Evolutionary conservation across 495 filamentous ascomycete genomes (phyloP), one percentile per base, ranked within the genome.

Genomic region (Clavariopsis aquatica): DNA sequence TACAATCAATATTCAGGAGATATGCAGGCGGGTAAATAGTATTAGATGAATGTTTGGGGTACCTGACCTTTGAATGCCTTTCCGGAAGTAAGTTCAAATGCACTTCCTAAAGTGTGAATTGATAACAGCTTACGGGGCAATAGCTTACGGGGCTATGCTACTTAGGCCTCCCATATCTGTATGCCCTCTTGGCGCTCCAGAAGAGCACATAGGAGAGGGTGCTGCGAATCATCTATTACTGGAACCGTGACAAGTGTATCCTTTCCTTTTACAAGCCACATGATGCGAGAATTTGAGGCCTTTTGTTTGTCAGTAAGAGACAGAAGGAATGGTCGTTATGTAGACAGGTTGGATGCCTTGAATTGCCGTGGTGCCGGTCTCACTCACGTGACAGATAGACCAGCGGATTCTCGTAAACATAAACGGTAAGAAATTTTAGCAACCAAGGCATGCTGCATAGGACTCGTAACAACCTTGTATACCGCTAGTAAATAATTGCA

Each of bases 1-100:
- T 43, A 43, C 38, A 43, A 43, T 43, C n/a, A 43, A 43, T 43
- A 43, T 43, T 43, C 38, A 43, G 38, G 38, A 43, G 38, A 34
- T 6, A 34, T 43, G 38, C 38, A 43, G 13, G 38, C 38, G 38
- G 38, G 8, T 43, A 43, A 43, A 10, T 43, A 43, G 38, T 9
- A 10, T 43, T 43, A 43, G 38, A 43, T 43, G 38, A 43, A 43
- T 10, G 13, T 43, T 43, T n/a, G 13, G 38, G 38, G 38, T 43
- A 17, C 38, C 38, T n/a, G 13, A 9, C 38, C 8, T 15, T 8
- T 43, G 38, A 10, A 43, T 17, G n/a, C 38, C 5, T 9, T 43
- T 43, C 13, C 38, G 15, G 38, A 43, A 34, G 31, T 34, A 12
- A 34, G 31, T 34, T 6, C 5, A n/a, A 8, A 9, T 43, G 38